phyloP scores from a whole-genome alignment of 164 flowering plant genomes.

The Hamamelis virginiana region DNA sequence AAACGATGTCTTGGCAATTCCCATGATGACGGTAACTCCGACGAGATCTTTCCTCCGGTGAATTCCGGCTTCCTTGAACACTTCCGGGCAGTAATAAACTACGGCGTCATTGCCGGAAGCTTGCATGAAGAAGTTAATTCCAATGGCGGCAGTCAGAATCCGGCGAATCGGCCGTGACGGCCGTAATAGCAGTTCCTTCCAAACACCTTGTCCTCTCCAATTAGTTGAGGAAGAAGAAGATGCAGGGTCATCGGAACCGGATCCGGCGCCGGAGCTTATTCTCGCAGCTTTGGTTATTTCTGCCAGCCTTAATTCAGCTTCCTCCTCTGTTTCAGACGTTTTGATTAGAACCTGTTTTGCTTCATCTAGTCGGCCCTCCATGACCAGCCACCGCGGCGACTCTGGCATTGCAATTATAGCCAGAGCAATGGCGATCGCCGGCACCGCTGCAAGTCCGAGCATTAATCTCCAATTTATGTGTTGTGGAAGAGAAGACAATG shows the following conservation, averaged over 20 bases:
- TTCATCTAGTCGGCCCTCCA: conserved; percentile 49
- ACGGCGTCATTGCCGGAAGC: conserved; percentile 58
- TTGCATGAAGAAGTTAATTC: conserved; percentile 64
- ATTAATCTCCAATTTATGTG: conserved; percentile 54
- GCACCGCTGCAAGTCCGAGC: conserved; percentile 55
- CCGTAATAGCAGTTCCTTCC: conserved; percentile 45
- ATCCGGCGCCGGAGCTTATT: too few relatives aligned
- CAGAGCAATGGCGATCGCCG: conserved; percentile 37
- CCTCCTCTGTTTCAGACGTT: conserved; percentile 33
- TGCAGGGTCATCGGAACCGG: background rate
- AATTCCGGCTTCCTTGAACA: conserved; percentile 62
- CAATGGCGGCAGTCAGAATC: conserved; percentile 48
- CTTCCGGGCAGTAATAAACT: conserved; percentile 47
- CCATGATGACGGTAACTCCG: conserved; percentile 45
- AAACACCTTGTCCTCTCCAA: conserved; percentile 36
- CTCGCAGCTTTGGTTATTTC: conserved; percentile 48
- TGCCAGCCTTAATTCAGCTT: conserved; percentile 29
- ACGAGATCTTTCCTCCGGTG: conserved; percentile 31
- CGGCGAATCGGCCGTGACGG: conserved; percentile 47
- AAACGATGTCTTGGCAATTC: conserved; percentile 34
- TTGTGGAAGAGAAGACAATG: conserved; percentile 30
- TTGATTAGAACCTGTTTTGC: conserved; percentile 29
- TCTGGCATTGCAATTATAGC: conserved; percentile 53
- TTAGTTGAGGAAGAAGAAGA: conserved; percentile 2
- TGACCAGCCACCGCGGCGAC: conserved; percentile 59